Percentiles rank a stretch among this genome's conserved stretches.
These are phyloP conservation scores for Larix sibirica DNA, from an alignment of 83 land plant species.

Conservation along the genomic window DNA sequence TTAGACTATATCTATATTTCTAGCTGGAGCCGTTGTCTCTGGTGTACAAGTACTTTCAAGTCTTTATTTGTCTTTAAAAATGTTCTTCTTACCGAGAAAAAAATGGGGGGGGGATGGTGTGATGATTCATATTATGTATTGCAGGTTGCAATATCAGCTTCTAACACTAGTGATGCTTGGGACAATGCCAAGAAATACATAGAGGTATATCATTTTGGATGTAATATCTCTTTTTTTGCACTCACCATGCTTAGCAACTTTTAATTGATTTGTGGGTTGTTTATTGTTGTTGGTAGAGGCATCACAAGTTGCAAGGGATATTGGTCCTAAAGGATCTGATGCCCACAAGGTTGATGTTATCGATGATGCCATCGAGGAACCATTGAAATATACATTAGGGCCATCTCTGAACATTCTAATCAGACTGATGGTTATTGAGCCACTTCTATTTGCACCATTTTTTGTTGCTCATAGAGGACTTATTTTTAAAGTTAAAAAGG, in stretches of 20 bases:
- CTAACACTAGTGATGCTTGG: constrained; percentile 72
- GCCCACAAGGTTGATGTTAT: too few species aligned
- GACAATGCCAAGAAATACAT: constrained; percentile 72
- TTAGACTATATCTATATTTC: constrained; percentile 63
- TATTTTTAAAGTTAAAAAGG: constrained; percentile 27
- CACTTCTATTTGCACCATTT: constrained; percentile 78
- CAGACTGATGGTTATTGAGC: constrained; percentile 76
- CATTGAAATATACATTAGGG: too few species aligned
- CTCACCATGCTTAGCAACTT: too few species aligned
- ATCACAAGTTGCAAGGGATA: constrained; percentile 45
- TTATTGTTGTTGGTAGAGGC: constrained; percentile 46
- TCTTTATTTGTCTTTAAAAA: background rate
- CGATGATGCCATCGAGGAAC: too few species aligned
- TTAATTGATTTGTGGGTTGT: too few species aligned
- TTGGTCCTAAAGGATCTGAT: constrained; percentile 74
- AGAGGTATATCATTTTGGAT: constrained; percentile 29
- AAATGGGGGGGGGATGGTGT: too few species aligned
- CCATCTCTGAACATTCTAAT: too few species aligned
- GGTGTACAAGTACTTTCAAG: constrained; percentile 56
- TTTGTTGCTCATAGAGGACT: constrained; percentile 67
- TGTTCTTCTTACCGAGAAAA: background rate
- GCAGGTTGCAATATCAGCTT: constrained; percentile 58
- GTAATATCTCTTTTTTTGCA: too few species aligned
- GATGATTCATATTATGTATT: too few species aligned
- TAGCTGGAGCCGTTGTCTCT: constrained; percentile 79